Conservation (phyloP, 1,284 basidiomycete species). For the Trametes pubescens region DNA sequence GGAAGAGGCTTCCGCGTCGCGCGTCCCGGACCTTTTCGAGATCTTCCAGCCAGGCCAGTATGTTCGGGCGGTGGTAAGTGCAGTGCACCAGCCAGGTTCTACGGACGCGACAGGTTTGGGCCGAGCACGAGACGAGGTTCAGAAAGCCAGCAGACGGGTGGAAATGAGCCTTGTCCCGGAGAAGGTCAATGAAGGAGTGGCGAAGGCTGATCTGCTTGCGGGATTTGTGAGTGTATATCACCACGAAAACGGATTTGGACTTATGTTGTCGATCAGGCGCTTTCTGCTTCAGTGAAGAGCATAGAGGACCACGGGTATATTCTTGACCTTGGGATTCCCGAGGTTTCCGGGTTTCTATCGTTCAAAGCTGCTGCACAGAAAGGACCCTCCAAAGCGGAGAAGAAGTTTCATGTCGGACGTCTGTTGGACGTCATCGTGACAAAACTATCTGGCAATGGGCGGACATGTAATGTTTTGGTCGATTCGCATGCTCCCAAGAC, state of each 20-base stretch:
- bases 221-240: slow-evolving; percentile 68
- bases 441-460: slow-evolving; percentile 73
- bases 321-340: slow-evolving; percentile 83
- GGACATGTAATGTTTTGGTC: slow-evolving; percentile 70
- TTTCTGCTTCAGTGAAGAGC: slow-evolving; percentile 84
- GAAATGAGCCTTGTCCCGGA: slow-evolving; percentile 90
- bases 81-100: slow-evolving; percentile 68
- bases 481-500: slow-evolving; percentile 55
- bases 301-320: slow-evolving; percentile 96
- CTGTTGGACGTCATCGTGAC: slow-evolving; percentile 71
- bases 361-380: slow-evolving; percentile 70
- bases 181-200: slow-evolving; percentile 86
- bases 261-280: slow-evolving; percentile 54
- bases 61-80: slow-evolving; percentile 81
- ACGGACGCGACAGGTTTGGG: slow-evolving; percentile 63
- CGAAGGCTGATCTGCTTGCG: slow-evolving; percentile 77
- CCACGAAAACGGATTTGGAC: slow-evolving; percentile 20
- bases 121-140: slow-evolving; percentile 69
- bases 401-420: slow-evolving; percentile 68
- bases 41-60: slow-evolving; percentile 91
- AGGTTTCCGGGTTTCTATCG: slow-evolving; percentile 81
- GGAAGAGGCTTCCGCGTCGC: slow-evolving; percentile 43
- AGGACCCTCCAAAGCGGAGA: slow-evolving; percentile 48
- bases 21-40: slow-evolving; percentile 73
- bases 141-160: slow-evolving; percentile 78